Base-by-base conservation (phyloP, 257 asterid species). In the Lycium ferocissimum region DNA sequence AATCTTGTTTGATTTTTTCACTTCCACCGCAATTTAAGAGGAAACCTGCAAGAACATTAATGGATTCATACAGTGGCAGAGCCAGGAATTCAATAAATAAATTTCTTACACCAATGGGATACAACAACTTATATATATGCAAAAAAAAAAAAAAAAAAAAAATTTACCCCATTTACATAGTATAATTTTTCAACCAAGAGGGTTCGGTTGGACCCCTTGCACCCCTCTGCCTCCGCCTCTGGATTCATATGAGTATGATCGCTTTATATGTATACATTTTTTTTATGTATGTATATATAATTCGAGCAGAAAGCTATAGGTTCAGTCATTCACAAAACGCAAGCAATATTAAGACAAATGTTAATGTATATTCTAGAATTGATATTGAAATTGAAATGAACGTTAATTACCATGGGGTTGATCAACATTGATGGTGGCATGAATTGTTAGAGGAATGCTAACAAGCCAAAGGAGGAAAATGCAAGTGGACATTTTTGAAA, bases 401-500 rank as follows among this genome's bases (percentile, higher is more conserved):
- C 6, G 18, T 2, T 6, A 35, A 56, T 22, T 65, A 53, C 79
- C 80, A 26, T 63, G 82, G 12, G 80, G 80, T 7, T 90, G 85
- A 79, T 87, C 81, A 15, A 86, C 85, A 15, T 88, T 85, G 80
- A 11, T 26, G 89, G 93, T 93, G 88, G 95, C 97, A 33, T 87
- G 88, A 91, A 89, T 85, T 26, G 80, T 33, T 20, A 92, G 82
- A 54, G 95, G 96, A 83, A 92, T 83, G 90, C 87, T 90, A 85
- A 94, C 88, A 80, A 96, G 93, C 93, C 97, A 96, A 33, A 96
- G 92, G 93, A 94, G 91, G 92, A 94, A 92, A 91, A 93, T 86
- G 93, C 93, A 70, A 91, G 91, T 81, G 89, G 94, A 92, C 99
- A 94, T 95, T 90, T 76, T 87, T 79, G 86, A 87, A 11, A 84